phyloP scores from a whole-genome alignment of 768 basidiomycete species.

The Clitopilus hobsonii region DNA sequence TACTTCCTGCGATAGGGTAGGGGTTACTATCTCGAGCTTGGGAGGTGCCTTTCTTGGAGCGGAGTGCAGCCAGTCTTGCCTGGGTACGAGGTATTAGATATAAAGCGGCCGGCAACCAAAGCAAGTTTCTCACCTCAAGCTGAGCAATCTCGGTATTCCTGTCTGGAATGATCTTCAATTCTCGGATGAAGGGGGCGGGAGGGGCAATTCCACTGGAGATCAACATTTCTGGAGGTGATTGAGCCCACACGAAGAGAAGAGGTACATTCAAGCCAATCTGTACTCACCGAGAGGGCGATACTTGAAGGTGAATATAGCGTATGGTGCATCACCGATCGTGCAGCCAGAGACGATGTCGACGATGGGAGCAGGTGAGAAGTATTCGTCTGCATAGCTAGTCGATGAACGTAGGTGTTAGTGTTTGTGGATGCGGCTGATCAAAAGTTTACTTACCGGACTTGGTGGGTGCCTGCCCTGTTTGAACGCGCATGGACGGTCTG shows the following conservation, averaged over 20 bases:
- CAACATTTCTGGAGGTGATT: neutral
- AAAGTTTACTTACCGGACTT: neutral
- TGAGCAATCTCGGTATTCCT: constrained; percentile 1
- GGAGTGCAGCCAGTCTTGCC: too few species aligned
- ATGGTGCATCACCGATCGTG: constrained; percentile 18
- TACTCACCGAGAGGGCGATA: constrained; percentile 29
- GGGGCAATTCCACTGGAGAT: constrained; percentile 10
- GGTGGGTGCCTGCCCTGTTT: neutral
- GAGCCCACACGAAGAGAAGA: neutral
- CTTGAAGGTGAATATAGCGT: constrained; percentile 25
- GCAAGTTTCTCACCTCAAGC: neutral
- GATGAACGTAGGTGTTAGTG: too few species aligned
- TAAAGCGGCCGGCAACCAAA: neutral
- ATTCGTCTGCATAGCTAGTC: constrained; percentile 26
- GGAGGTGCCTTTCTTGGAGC: too few species aligned
- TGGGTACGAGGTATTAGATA: too few species aligned
- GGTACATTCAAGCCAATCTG: neutral
- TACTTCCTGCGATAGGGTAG: too few species aligned
- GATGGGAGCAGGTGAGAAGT: constrained; percentile 19
- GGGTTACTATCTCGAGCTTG: too few species aligned
- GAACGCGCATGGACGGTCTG: too few species aligned
- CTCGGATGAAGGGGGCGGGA: constrained; percentile 4
- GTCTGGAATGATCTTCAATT: neutral
- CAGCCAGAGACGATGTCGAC: constrained; percentile 24
- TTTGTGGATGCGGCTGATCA: too few species aligned